Base-by-base conservation (phyloP, 2,329 filamentous ascomycete species). In the Mycosphaerella arachidis region DNA sequence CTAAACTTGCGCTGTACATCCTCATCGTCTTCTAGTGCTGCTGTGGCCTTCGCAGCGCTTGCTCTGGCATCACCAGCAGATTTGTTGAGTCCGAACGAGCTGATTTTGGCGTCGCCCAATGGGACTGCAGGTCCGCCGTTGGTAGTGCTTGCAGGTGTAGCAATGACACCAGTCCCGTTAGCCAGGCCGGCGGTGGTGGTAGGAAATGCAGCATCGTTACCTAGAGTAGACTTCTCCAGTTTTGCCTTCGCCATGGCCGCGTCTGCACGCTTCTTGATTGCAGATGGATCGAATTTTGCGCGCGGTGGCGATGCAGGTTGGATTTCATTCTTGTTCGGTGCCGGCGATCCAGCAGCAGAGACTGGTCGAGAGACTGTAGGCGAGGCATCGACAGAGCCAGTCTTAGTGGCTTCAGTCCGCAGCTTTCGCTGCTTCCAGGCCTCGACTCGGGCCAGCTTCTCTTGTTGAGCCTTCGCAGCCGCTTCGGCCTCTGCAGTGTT, bases 391-490 rank as follows among this genome's bases (percentile, higher is more conserved):
- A 60, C 52, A 18, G 62, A 53, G 12, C 56, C 56, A 33, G 52
- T 53, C 46, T 60, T 52, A 29, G 50, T 48, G 29, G 55, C 53
- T 20, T 55, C 56, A 46, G 55, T 43, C 33, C 50, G 53, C 46
- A 83, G 84, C 68, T 88, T 87, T 76, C 92, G 93, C 75, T 91
- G 89, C 77, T 96, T 96, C 92, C 92, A 96, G 59, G 90, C 90
- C 73, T 93, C 90, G 30, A 96, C 77, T 72, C 91, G 92, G 30
- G 90, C 90, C 48, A 92, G 81, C 63, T 90, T 82, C 74, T 93
- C 90, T 53, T 65, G 62, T 55, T 92, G 91, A 71, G 84, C 81
- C 69, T 86, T 86, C 13, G 60, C 57, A 30, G 56, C 61, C 4
- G 58, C 58, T 18, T 18, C 63, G 60, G 46, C 61, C 56, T 57